Base-by-base conservation (phyloP, 305 asterid genomes). In the Fraxinus greggii region DNA sequence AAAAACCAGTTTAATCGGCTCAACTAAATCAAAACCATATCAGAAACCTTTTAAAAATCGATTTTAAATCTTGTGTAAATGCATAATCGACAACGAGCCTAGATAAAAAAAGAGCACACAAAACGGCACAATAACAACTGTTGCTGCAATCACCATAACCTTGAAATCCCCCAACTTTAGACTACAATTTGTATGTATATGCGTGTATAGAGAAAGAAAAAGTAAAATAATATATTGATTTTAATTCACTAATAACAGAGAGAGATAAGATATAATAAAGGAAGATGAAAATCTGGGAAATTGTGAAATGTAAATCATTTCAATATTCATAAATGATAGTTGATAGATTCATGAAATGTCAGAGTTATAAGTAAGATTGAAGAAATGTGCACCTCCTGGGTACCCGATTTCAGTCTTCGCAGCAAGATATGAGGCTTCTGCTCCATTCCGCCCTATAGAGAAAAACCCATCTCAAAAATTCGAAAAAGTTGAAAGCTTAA, bases 111-210 rank as follows among this genome's bases (percentile, higher is more conserved):
- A 87, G 75, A 88, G 87, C 72, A 89, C 75, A 75, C 91, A 90
- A 70, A 89, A 63, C 6, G 89, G 90, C 80, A 89, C 59, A 78
- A 88, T 81, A 82, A 89, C 89, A 75, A 82, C 70, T 40, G 89
- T 87, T 59, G 90, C 88, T 81, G 90, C 89, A 78, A 86, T 86
- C 83, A 90, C 89, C 92, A 89, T 89, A 40, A 40, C 80, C 84
- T 59, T 79, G 83, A 23, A 80, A 61, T 61, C 13, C 70, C 29
- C 15, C 70, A 19, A 61, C 24, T 23, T 61, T 6, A 23, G 13
- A 61, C 29, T 8, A 61, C 31, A 29, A 61, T 21, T 61, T 33
- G 42, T 36, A 36, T 36, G 12, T 36, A 36, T 1, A 35, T 35
- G 79, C 29, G 48, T 28, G 23, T 40, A 79, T 35, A 77, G 31